Percentiles rank a stretch among this genome's conserved stretches.
Evolutionary conservation across 768 basidiomycete genomes (phyloP).

Genomic region (Boletus rubescentipes): DNA sequence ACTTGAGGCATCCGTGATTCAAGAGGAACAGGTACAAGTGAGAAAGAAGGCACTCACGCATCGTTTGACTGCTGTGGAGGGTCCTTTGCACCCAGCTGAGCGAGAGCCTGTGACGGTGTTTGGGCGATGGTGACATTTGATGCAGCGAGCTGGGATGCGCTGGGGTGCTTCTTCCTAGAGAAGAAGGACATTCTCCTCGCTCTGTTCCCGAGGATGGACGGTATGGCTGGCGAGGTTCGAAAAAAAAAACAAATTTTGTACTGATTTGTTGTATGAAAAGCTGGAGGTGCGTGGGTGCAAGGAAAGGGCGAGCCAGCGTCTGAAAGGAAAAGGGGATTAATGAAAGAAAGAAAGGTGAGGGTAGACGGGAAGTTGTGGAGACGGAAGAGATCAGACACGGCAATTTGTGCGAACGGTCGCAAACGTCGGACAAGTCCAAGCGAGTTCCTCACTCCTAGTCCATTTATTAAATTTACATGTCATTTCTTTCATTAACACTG

Average conservation of each 20-base stretch:
- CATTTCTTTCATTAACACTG: slow-evolving; percentile 5
- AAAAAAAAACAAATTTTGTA: slow-evolving; percentile 18
- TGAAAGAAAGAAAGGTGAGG: slow-evolving; percentile 7
- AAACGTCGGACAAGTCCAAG: neutral
- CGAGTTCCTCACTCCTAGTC: neutral
- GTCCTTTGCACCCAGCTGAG: slow-evolving; percentile 47
- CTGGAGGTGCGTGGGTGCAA: neutral
- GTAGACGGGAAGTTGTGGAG: slow-evolving; percentile 13
- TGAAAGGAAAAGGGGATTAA: slow-evolving; percentile 7
- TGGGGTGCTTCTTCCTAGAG: slow-evolving; percentile 79
- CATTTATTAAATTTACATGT: slow-evolving; percentile 1
- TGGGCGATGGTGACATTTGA: slow-evolving; percentile 57
- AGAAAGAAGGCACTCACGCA: slow-evolving; percentile 33
- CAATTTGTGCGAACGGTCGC: slow-evolving; percentile 10
- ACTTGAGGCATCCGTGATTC: no score
- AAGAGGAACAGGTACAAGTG: neutral
- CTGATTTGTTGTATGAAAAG: slow-evolving; percentile 14
- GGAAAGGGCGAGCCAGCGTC: slow-evolving; percentile 27
- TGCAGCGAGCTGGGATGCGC: slow-evolving; percentile 41
- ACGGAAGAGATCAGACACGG: slow-evolving; percentile 19
- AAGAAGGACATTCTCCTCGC: slow-evolving; percentile 91
- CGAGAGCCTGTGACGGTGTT: slow-evolving; percentile 67
- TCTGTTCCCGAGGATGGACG: slow-evolving; percentile 61
- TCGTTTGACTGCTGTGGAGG: slow-evolving; percentile 31
- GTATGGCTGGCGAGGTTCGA: slow-evolving; percentile 50